phyloP scores from a whole-genome alignment of 1,284 basidiomycete species.

The Trametes polyzona region DNA sequence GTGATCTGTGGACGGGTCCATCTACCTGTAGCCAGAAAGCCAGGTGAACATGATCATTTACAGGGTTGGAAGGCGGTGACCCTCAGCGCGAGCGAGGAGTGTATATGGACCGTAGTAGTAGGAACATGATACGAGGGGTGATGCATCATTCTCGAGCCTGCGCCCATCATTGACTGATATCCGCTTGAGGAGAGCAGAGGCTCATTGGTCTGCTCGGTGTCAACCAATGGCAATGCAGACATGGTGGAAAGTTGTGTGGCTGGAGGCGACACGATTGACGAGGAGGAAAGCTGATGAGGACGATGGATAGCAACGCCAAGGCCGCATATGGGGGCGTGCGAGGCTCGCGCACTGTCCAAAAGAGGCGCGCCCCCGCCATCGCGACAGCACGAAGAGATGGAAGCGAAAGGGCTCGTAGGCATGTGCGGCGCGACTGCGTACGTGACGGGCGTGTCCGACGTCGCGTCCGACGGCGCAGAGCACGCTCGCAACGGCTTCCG shows the following conservation, averaged over 20 bases:
- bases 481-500: constrained; percentile 11
- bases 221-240: constrained; percentile 11
- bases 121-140: constrained; percentile 12
- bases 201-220: constrained; percentile 11
- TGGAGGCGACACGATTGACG: constrained; percentile 21
- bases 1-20: too few relatives aligned
- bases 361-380: constrained; percentile 5
- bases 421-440: constrained; percentile 13
- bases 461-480: constrained; percentile 1
- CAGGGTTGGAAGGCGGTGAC: too few relatives aligned
- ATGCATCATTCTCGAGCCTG: constrained; percentile 22
- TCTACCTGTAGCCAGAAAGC: too few relatives aligned
- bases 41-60: too few relatives aligned
- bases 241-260: constrained; percentile 3
- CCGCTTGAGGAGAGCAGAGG: background rate
- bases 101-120: constrained; percentile 4
- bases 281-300: constrained; percentile 27
- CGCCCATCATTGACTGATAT: constrained; percentile 26
- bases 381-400: constrained; percentile 6
- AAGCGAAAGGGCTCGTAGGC: constrained; percentile 19
- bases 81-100: constrained; percentile 12
- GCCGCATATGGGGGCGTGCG: constrained; percentile 9
- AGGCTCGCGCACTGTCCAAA: constrained; percentile 6
- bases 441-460: constrained; percentile 5
- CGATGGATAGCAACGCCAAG: constrained; percentile 26